phyloP scores from a whole-genome alignment of 2,329 filamentous ascomycete genomes.

The Diaporthe sp. region DNA sequence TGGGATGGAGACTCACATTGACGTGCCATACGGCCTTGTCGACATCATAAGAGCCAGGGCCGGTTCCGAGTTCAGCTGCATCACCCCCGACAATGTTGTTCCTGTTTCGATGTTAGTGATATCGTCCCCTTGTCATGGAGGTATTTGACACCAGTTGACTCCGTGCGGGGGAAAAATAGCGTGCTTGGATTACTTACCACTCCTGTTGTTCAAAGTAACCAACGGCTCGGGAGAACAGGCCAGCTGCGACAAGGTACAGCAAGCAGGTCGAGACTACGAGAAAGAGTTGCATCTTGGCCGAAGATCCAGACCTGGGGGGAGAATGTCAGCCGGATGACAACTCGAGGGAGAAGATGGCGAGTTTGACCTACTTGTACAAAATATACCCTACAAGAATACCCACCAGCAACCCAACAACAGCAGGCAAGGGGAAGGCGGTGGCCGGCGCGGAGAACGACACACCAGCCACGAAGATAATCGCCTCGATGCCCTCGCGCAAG shows the following conservation, averaged over 20 bases:
- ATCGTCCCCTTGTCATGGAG: not conserved
- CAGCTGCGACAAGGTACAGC: conserved; percentile 86
- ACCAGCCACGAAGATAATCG: conserved; percentile 83
- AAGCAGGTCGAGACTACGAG: conserved; percentile 86
- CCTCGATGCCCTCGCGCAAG: conserved; percentile 81
- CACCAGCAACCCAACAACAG: conserved; percentile 74
- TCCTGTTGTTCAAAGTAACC: conserved; percentile 80
- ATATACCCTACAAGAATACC: conserved; percentile 75
- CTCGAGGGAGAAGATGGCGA: not conserved
- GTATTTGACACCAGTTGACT: no score
- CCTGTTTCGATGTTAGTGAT: not conserved
- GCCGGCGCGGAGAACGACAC: conserved; percentile 79
- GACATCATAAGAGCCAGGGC: conserved; percentile 78
- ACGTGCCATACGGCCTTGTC: conserved; percentile 77
- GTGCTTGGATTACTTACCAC: conserved; percentile 68
- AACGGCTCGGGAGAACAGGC: conserved; percentile 82
- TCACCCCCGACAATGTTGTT: conserved; percentile 61
- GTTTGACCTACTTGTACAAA: conserved; percentile 75
- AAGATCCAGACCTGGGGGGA: conserved; percentile 68
- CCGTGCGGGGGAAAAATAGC: conserved; percentile 73
- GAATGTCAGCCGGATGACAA: not conserved
- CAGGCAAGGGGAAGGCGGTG: conserved; percentile 77
- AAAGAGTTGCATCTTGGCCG: conserved; percentile 79
- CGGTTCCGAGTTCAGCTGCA: conserved; percentile 71
- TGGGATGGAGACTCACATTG: conserved; percentile 59